phyloP scores from a whole-genome alignment of 352 stramenopile species.

The Phytophthora sp. region DNA sequence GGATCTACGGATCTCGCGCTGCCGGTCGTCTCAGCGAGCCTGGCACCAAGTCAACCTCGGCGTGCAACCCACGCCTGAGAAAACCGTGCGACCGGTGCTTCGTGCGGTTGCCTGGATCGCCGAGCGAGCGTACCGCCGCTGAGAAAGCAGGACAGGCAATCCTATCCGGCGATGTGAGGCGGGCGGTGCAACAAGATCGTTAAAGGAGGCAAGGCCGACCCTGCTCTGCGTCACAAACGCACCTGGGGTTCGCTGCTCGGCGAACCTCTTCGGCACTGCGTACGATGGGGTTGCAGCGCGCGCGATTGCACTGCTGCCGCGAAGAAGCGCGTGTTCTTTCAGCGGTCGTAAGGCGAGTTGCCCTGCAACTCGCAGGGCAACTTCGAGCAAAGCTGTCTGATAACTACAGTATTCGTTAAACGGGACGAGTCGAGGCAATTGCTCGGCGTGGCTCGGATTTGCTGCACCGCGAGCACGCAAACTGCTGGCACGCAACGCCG shows the following conservation, averaged over 20 bases:
- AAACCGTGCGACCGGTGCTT: not conserved
- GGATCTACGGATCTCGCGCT: not conserved
- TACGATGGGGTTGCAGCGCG: not conserved
- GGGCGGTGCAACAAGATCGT: too few relatives aligned
- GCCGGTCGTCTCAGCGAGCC: too few relatives aligned
- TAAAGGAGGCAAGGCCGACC: not conserved
- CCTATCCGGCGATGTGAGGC: not conserved
- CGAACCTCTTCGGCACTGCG: not conserved
- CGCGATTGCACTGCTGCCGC: not conserved
- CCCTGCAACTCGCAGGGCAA: not conserved
- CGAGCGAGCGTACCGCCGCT: too few relatives aligned
- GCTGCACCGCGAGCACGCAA: not conserved
- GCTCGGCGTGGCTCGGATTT: not conserved
- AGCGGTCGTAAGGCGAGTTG: conserved; percentile 7
- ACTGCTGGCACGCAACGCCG: not conserved
- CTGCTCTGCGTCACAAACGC: not conserved
- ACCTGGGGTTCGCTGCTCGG: too few relatives aligned
- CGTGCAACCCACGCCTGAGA: not conserved
- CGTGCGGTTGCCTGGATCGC: not conserved
- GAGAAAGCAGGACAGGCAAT: too few relatives aligned
- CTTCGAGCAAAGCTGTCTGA: not conserved
- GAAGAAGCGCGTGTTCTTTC: not conserved
- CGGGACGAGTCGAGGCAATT: not conserved
- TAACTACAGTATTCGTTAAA: not conserved
- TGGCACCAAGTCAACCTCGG: not conserved